These are phyloP conservation scores for Candida anutae DNA, from an alignment of 1,139 yeast species.

Conservation along the genomic window DNA sequence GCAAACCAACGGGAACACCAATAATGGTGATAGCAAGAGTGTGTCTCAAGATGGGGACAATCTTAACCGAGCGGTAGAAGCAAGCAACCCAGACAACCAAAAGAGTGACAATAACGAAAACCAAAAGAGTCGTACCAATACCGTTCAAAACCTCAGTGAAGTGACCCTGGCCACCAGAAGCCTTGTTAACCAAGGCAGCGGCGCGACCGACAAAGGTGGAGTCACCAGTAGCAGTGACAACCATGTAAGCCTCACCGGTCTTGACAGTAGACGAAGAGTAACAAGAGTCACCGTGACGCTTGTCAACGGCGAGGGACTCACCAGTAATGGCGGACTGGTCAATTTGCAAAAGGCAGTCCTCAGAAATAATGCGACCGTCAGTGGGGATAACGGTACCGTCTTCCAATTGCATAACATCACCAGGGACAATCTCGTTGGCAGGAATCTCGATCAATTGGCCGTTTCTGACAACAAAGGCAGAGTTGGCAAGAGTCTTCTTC, in stretches of 20 bases:
- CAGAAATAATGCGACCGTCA: slow-evolving; percentile 89
- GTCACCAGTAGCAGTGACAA: slow-evolving; percentile 96
- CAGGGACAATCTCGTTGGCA: slow-evolving; percentile 84
- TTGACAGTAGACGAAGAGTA: slow-evolving; percentile 95
- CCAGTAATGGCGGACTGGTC: slow-evolving; percentile 99
- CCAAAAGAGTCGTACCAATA: slow-evolving; percentile 89
- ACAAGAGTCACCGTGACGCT: slow-evolving; percentile 79
- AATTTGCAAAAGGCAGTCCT: slow-evolving; percentile 83
- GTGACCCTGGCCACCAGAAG: slow-evolving; percentile 90
- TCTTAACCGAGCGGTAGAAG: slow-evolving; percentile 88
- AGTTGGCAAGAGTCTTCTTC: slow-evolving; percentile 87
- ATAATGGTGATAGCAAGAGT: slow-evolving; percentile 94
- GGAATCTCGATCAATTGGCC: slow-evolving; percentile 68
- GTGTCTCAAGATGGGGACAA: slow-evolving; percentile 88
- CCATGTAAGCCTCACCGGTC: slow-evolving; percentile 95
- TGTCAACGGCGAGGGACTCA: slow-evolving; percentile 95
- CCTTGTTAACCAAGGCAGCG: slow-evolving; percentile 94
- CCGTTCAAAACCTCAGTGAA: slow-evolving; percentile 97
- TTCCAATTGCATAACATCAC: slow-evolving; percentile 87
- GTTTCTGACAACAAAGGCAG: slow-evolving; percentile 81
- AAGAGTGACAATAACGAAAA: slow-evolving; percentile 81
- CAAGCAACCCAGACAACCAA: slow-evolving; percentile 89
- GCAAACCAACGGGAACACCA: slow-evolving; percentile 99
- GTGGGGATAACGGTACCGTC: slow-evolving; percentile 95
- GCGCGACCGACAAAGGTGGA: slow-evolving; percentile 90